These are phyloP conservation scores for Oryza nivara DNA, from an alignment of 176 grass and related monocot species.

Conservation along the genomic window DNA sequence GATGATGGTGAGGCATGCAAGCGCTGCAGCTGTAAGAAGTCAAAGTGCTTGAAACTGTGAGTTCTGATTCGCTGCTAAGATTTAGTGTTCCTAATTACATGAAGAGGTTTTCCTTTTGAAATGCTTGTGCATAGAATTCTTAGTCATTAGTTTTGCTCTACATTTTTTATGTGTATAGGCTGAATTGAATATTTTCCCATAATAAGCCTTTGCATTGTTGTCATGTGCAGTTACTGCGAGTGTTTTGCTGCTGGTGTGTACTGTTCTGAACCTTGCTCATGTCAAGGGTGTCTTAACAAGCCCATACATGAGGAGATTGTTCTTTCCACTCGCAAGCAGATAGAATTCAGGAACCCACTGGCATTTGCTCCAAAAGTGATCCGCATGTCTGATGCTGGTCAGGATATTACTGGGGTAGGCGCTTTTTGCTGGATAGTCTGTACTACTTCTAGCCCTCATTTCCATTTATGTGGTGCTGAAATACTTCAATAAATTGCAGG, in stretches of 20 bases:
- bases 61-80: slow-evolving; percentile 34
- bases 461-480: slow-evolving; percentile 15
- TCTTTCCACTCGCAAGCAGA: slow-evolving; percentile 92
- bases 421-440: neutral
- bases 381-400: slow-evolving; percentile 64
- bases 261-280: slow-evolving; percentile 93
- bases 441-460: slow-evolving; percentile 6
- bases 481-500: slow-evolving; percentile 53
- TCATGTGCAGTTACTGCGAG: slow-evolving; percentile 86
- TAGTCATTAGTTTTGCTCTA: neutral
- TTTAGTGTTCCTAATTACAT: neutral
- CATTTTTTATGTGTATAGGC: neutral
- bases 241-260: slow-evolving; percentile 99
- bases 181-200: slow-evolving; percentile 19
- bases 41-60: slow-evolving; percentile 98
- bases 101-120: slow-evolving; percentile 11
- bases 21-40: slow-evolving; percentile 98
- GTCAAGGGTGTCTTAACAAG: slow-evolving; percentile 96
- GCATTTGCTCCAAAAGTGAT: slow-evolving; percentile 99
- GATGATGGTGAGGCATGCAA: slow-evolving; percentile 90
- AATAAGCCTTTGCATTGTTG: slow-evolving; percentile 17
- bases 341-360: slow-evolving; percentile 94
- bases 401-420: slow-evolving; percentile 64
- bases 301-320: slow-evolving; percentile 97
- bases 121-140: slow-evolving; percentile 15